Conservation (phyloP, 768 basidiomycete genomes). For the Leccinum disarticulatum region DNA sequence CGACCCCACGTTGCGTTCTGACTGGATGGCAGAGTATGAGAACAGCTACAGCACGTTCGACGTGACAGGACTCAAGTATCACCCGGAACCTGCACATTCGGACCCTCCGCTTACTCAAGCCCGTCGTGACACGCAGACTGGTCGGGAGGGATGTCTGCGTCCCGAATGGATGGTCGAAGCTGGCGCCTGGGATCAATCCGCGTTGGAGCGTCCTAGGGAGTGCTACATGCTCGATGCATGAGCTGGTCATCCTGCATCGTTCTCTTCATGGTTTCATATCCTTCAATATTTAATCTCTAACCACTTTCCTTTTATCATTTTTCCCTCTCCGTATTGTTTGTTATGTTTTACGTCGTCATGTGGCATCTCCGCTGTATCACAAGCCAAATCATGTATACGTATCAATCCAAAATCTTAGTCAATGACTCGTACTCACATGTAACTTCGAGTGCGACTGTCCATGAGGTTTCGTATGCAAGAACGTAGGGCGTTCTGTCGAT, state of each 20-base stretch:
- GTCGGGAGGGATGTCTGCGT: constrained; percentile 18
- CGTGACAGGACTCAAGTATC: background rate
- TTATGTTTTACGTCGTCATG: too few relatives aligned
- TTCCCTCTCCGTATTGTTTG: too few relatives aligned
- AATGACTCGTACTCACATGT: too few relatives aligned
- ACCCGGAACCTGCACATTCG: background rate
- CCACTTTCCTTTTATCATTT: background rate
- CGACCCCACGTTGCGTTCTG: constrained; percentile 6
- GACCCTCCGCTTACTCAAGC: background rate
- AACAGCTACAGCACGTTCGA: constrained; percentile 5
- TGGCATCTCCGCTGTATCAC: too few relatives aligned
- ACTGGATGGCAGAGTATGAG: constrained; percentile 19
- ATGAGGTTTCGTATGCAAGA: too few relatives aligned
- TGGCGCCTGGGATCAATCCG: constrained; percentile 12
- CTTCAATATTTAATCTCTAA: background rate
- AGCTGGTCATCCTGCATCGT: background rate
- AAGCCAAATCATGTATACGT: too few relatives aligned
- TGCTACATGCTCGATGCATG: background rate
- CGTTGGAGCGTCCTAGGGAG: background rate
- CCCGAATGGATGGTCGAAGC: constrained; percentile 26
- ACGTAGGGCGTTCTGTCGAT: too few relatives aligned
- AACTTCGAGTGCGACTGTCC: too few relatives aligned
- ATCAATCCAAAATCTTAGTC: too few relatives aligned
- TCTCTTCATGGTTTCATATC: background rate
- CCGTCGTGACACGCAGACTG: background rate